Base-by-base conservation (phyloP, 2,329 filamentous ascomycete genomes). In the Claviceps arundinis region DNA sequence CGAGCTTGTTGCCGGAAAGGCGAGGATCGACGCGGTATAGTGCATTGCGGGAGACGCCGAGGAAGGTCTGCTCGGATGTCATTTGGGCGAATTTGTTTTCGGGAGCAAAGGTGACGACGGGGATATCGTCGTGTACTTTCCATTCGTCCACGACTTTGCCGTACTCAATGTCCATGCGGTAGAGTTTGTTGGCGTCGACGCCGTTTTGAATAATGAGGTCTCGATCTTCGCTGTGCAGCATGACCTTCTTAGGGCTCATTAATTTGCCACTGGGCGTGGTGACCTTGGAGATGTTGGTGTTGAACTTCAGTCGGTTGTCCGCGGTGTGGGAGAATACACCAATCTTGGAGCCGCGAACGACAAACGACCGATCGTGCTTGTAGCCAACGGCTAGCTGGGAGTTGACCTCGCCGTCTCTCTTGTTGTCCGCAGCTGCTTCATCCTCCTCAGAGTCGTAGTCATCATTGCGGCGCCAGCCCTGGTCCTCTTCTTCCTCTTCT, bases 71-170 rank as follows among this genome's bases (percentile, higher is more conserved):
- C 64, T 95, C 89, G 54, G 84, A 82, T 0, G 89, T 96, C 85
- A 95, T 95, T 72, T 98, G 93, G 1, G 93, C 84, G 62, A 96
- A 98, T 80, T 98, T 98, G 78, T 85, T 95, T 68, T 96, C 90
- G 0, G 93, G 93, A 0, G 88, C 88, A 68, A 97, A 97, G 9
- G 84, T 93, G 51, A 87, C 82, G 55, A 97, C 87, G 0, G 88
- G 85, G 52, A 98, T 96, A 64, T 97, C 88, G 56, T 98, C 91
- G 64, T 98, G 91, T 14, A 98, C 80, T 61, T 95, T 95, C 93
- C 93, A 98, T 68, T 98, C 93, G 63, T 98, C 93, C 2, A 97
- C 89, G 38, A 98, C 87, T 71, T 96, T 97, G 59, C 93, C 93
- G 60, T 94, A 94, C 67, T 98, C 91, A 45, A 98, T 76, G 70